A percentile compares a stretch with the other conserved stretches of the same genome.
These are phyloP conservation scores for Beauveria medogensis DNA, from an alignment of 2,329 filamentous ascomycete species.

Conservation along the genomic window DNA sequence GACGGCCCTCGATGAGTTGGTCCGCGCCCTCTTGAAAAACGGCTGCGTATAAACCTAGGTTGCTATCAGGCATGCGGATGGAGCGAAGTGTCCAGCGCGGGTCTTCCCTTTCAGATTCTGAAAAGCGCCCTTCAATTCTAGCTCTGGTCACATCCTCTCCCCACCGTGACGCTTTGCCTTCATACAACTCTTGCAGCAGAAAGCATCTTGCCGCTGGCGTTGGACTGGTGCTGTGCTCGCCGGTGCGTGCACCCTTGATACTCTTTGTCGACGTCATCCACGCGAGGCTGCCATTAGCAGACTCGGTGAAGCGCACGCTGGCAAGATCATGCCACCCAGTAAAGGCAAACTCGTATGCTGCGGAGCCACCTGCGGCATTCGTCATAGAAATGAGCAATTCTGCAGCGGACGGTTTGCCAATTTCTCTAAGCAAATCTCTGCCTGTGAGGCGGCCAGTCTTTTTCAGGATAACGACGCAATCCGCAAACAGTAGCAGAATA, in stretches of 20 bases:
- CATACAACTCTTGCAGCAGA: conserved; percentile 64
- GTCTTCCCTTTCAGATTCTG: conserved; percentile 75
- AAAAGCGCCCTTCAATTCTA: conserved; percentile 74
- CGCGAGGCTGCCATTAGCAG: conserved; percentile 52
- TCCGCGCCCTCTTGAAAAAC: conserved; percentile 64
- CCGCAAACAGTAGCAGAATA: conserved; percentile 77
- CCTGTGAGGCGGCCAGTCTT: conserved; percentile 62
- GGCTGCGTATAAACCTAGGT: conserved; percentile 54
- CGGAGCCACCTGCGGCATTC: conserved; percentile 51
- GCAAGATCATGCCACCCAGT: conserved; percentile 62
- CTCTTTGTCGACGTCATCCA: conserved; percentile 61
- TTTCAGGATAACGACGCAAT: conserved; percentile 68
- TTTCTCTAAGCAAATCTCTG: conserved; percentile 70
- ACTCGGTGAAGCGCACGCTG: conserved; percentile 67
- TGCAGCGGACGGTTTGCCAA: conserved; percentile 69
- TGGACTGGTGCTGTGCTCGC: conserved; percentile 33
- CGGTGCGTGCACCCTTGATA: conserved; percentile 46
- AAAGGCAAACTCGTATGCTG: conserved; percentile 65
- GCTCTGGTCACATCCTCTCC: conserved; percentile 83
- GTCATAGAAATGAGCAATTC: conserved; percentile 56
- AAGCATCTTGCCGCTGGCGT: conserved; percentile 58
- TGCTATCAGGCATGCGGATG: conserved; percentile 52
- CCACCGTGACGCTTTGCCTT: conserved; percentile 67
- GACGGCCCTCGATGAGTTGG: conserved; percentile 54
- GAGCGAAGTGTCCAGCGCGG: conserved; percentile 73